Percentiles rank a stretch among this genome's conserved stretches.
Evolutionary conservation across 768 basidiomycete genomes (phyloP).

Genomic region (Crassisporium funariophilum): DNA sequence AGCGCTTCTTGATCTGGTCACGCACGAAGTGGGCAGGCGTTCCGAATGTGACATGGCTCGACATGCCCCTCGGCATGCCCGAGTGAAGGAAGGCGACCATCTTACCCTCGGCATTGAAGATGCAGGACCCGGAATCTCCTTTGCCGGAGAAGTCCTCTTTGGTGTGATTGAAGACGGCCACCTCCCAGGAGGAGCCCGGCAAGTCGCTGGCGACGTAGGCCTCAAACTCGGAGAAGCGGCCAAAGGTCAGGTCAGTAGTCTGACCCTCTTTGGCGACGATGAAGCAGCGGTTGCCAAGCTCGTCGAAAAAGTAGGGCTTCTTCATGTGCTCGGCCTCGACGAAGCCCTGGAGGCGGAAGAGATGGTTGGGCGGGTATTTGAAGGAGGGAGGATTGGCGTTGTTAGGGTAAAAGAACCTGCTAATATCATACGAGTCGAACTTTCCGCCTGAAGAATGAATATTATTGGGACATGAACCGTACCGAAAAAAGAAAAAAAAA

Average conservation of each 20-base stretch:
- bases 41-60: conserved; percentile 47
- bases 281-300: no score
- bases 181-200: conserved; percentile 30
- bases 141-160: conserved; percentile 33
- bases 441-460: no score
- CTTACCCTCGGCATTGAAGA: conserved; percentile 33
- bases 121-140: conserved; percentile 45
- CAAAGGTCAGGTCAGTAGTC: conserved; percentile 4
- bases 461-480: no score
- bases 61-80: conserved; percentile 37
- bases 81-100: conserved; percentile 42
- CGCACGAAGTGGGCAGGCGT: conserved; percentile 42
- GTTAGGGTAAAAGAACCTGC: no score
- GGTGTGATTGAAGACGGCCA: conserved; percentile 36
- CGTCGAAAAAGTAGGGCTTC: no score
- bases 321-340: no score
- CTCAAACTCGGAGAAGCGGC: conserved; percentile 33
- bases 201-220: conserved; percentile 29
- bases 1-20: conserved; percentile 51
- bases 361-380: no score
- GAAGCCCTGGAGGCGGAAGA: no score
- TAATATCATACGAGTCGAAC: no score
- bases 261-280: no score
- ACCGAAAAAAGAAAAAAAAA: conserved; percentile 6
- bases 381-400: no score